These are phyloP conservation scores for Globisporangium recalcitrans DNA, from an alignment of 352 stramenopile genomes.

Conservation along the genomic window DNA sequence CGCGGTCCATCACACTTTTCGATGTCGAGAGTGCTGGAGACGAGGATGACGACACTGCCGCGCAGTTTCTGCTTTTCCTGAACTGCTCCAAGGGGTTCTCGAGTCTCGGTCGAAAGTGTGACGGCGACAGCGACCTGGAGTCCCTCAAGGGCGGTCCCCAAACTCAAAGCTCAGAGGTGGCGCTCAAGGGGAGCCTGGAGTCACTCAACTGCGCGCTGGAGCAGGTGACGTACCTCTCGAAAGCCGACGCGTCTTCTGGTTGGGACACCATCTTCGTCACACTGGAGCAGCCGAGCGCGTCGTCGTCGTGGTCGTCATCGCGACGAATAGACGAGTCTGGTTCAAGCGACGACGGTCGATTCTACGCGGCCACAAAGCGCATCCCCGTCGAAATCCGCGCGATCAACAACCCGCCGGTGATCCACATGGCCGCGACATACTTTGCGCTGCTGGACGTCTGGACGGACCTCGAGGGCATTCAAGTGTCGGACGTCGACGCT, in stretches of 20 bases:
- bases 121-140: not conserved
- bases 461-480: slow-evolving; percentile 20
- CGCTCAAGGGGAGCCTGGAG: slow-evolving; percentile 24
- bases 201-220: slow-evolving; percentile 48
- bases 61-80: slow-evolving; percentile 20
- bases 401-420: slow-evolving; percentile 36
- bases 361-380: slow-evolving; percentile 29
- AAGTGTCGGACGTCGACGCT: slow-evolving; percentile 42
- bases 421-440: slow-evolving; percentile 26
- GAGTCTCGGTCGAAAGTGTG: slow-evolving; percentile 26
- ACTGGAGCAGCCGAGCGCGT: slow-evolving; percentile 15
- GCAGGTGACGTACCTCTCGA: slow-evolving; percentile 41
- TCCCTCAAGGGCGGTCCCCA: not conserved
- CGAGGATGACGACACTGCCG: slow-evolving; percentile 11
- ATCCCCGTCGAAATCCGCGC: slow-evolving; percentile 38
- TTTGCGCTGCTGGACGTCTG: slow-evolving; percentile 29
- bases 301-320: not conserved
- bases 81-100: slow-evolving; percentile 31
- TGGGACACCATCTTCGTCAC: slow-evolving; percentile 40
- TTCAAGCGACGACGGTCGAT: slow-evolving; percentile 17
- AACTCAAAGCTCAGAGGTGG: slow-evolving; percentile 8
- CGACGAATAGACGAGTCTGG: not conserved
- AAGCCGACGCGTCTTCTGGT: slow-evolving; percentile 19
- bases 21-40: slow-evolving; percentile 19
- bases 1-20: slow-evolving; percentile 36